Evolutionary conservation across 2,329 filamentous ascomycete species (phyloP), one percentile per base, ranked within the genome.

Genomic region (Colletotrichum horii): DNA sequence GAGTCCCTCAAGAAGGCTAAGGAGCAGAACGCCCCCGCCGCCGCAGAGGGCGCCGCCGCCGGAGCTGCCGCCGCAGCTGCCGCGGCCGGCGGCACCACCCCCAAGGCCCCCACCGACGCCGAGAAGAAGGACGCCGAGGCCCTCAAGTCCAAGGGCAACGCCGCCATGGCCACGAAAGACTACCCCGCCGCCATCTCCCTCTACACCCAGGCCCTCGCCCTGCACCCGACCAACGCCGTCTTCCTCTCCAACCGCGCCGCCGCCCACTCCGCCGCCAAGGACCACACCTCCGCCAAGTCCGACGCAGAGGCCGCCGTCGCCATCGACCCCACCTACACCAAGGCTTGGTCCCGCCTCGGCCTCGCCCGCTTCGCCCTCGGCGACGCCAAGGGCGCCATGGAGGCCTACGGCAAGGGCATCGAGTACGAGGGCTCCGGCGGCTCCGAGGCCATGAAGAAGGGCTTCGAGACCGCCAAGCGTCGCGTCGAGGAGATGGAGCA

Each of bases 211-310:
- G 97, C 97, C 6, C 92, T 99, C 30, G 90, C 91, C 71, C 89
- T 98, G 69, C 87, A 95, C 79, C 95, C 97, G 3, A 89, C 91
- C 79, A 98, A 99, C 87, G 95, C 96, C 52, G 97, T 99, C 85
- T 99, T 97, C 90, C 94, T 99, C 55, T 98, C 95, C 78, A 99
- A 99, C 91, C 95, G 97, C 79, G 97, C 97, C 14, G 97, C 97
- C 62, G 97, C 97, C 8, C 95, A 98, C 89, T 96, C 93, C 32
- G 96, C 95, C 26, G 92, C 92, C 77, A 92, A 93, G 80, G 93
- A 98, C 86, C 96, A 98, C 87, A 92, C 94, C 77, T 93, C 94
- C 77, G 97, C 97, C 15, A 93, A 92, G 80, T 89, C 93, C 77
- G 97, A 99, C 84, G 97, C 97, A 62, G 96, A 98, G 87, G 91